Evolutionary conservation across 108 stramenopile genomes (phyloP), one percentile per base, ranked within the genome.

Genomic region (Cyclotella cryptica): DNA sequence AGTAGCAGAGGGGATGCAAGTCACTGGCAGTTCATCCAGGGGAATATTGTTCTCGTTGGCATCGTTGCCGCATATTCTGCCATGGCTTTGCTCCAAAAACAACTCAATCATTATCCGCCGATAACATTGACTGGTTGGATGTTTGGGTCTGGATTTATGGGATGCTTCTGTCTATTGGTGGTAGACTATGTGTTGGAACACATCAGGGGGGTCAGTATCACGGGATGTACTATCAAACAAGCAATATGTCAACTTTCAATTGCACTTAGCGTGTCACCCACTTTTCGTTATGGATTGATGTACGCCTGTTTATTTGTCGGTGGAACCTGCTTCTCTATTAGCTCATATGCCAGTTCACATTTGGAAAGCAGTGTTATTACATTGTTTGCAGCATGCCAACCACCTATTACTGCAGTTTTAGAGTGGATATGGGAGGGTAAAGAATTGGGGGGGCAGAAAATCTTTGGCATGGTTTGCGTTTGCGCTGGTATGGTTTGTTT

Each of bases 341-440:
- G 26, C 21, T 71, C 67, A 0, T 81, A 81, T 46, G 80, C 80
- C 15, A 45, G 60, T 27, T 43, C 69, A 0, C 80, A 81, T 63
- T 64, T 81, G 60, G 80, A 81, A 12, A 73, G 72, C 35, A 74
- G 72, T 30, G 72, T 76, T 5, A 76, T 81, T 43, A 81, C 80
- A 42, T 49, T 81, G 49, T 81, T 81, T 43, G 80, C 80, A 26
- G 80, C 80, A 2, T 47, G 28, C 27, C 80, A 81, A 69, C 80
- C 80, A 29, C 80, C 80, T 0, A 76, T 81, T 18, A 81, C 80
- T 15, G 80, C 75, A 8, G 74, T 76, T 17, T 64, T 81, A 35
- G 80, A 81, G 61, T 81, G 58, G 75, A 70, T 76, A 10, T 81
- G 74, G 75, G 74, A 70, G 47, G 80, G 80, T 12, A 75, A 75